Evolutionary conservation across 2,329 filamentous ascomycete species (phyloP).

Genomic region (Ceratocystis eucalypticola): DNA sequence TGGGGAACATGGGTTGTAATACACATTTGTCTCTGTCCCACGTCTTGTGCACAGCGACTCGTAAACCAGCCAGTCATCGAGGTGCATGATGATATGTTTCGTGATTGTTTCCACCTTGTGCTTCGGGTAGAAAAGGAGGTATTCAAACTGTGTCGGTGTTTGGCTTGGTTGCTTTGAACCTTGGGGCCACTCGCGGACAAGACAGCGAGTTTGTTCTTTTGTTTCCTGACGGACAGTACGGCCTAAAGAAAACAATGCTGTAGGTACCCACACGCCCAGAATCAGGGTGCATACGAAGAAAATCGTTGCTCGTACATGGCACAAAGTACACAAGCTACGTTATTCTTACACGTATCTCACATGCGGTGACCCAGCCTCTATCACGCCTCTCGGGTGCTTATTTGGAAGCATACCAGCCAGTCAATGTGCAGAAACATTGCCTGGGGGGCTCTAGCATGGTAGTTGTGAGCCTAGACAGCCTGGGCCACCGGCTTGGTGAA

Average conservation of each 20-base stretch:
- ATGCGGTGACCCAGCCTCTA: background rate
- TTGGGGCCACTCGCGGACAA: background rate
- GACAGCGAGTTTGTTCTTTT: background rate
- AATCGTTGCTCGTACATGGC: too few species aligned
- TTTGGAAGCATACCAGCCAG: background rate
- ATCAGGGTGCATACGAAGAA: background rate
- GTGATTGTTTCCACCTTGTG: background rate
- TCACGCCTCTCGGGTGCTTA: background rate
- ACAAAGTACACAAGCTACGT: too few species aligned
- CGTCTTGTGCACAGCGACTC: background rate
- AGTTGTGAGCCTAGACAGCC: too few species aligned
- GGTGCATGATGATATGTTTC: background rate
- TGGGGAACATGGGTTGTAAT: background rate
- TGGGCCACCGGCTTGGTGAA: too few species aligned
- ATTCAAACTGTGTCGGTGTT: background rate
- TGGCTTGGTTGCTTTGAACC: background rate
- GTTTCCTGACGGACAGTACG: background rate
- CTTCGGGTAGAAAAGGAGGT: background rate
- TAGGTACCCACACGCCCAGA: background rate
- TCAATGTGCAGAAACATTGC: background rate
- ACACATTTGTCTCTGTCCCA: background rate
- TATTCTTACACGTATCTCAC: background rate
- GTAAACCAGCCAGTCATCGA: constrained; percentile 3
- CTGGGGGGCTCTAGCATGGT: background rate
- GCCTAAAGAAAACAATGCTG: background rate